Base-by-base conservation (phyloP, 345 rosid genomes). In the Linum lewisii region DNA sequence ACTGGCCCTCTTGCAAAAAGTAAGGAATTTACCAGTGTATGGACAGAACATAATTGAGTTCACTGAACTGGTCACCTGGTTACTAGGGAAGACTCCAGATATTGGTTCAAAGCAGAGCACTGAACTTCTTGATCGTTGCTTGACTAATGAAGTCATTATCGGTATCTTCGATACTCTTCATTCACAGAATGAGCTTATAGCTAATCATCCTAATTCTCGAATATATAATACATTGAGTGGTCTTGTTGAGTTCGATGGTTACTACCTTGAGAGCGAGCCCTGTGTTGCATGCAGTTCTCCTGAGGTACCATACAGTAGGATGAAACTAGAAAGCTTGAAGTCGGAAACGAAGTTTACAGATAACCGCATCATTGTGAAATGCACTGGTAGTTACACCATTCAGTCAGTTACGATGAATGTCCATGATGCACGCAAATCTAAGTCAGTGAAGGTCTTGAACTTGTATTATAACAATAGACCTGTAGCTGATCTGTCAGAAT, bases 271-370 rank as follows among this genome's bases (percentile, higher is more conserved):
- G 82, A 93, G 95, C 58, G 99, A 93, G 67, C 99, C 99, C 18
- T 93, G 99, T 80, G 99, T 93, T 62, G 83, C 97, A 60, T 93
- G 99, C 81, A 93, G 99, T 74, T 83, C 99, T 63, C 99, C 99
- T 21, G 99, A 93, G 80, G 97, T 93, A 44, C 99, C 97, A 18
- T 93, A 89, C 52, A 80, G 94, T 81, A 83, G 89, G 79, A 93
- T 89, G 97, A 93, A 93, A 81, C 83, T 93, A 52, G 99, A 93
- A 76, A 89, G 87, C 75, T 68, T 93, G 79, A 93, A 93, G 71
- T 93, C 99, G 42, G 99, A 93, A 82, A 93, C 92, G 24, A 93
- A 89, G 81, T 93, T 93, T 60, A 93, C 97, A 21, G 99, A 89
- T 76, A 89, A 87, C 61, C 99, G 97, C 59, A 93, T 89, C 78